These are phyloP conservation scores for Euphorbia celastroides DNA, from an alignment of 441 rosid genomes.

Conservation along the genomic window DNA sequence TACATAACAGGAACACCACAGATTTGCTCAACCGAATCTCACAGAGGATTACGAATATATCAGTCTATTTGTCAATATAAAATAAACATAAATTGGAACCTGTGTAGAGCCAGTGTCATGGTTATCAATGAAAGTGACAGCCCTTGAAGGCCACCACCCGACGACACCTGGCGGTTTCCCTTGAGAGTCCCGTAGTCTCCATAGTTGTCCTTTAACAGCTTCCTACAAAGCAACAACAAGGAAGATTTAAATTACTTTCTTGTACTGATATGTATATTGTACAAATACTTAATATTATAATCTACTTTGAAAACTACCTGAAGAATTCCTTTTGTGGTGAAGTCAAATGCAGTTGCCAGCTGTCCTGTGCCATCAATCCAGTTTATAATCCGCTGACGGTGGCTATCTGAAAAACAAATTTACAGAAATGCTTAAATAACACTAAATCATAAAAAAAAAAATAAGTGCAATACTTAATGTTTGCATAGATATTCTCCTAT, in stretches of 20 bases:
- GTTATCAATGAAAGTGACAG: conserved; percentile 85
- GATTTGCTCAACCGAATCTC: not conserved
- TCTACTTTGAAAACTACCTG: conserved; percentile 43
- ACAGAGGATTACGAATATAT: not conserved
- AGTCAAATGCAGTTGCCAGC: conserved; percentile 85
- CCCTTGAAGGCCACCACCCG: conserved; percentile 98
- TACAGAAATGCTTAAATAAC: conserved; percentile 6
- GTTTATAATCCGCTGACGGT: conserved; percentile 70
- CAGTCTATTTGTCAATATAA: not conserved
- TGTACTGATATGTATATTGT: too few species aligned
- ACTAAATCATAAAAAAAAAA: too few species aligned
- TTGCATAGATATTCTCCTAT: too few species aligned
- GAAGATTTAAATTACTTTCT: too few species aligned
- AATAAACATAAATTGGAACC: conserved; percentile 30
- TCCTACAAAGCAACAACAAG: conserved; percentile 53
- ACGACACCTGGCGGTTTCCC: conserved; percentile 94
- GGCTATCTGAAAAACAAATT: conserved; percentile 54
- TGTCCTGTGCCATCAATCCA: conserved; percentile 83
- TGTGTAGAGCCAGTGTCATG: conserved; percentile 97
- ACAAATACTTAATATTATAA: too few species aligned
- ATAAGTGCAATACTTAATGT: too few species aligned
- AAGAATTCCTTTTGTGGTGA: conserved; percentile 88
- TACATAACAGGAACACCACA: not conserved
- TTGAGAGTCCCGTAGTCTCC: conserved; percentile 76
- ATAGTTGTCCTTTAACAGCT: conserved; percentile 81